A percentile compares a stretch with the other conserved stretches of the same genome.
Conservation (phyloP, 2,329 filamentous ascomycete species). For the Albophoma yamanashiensis region DNA sequence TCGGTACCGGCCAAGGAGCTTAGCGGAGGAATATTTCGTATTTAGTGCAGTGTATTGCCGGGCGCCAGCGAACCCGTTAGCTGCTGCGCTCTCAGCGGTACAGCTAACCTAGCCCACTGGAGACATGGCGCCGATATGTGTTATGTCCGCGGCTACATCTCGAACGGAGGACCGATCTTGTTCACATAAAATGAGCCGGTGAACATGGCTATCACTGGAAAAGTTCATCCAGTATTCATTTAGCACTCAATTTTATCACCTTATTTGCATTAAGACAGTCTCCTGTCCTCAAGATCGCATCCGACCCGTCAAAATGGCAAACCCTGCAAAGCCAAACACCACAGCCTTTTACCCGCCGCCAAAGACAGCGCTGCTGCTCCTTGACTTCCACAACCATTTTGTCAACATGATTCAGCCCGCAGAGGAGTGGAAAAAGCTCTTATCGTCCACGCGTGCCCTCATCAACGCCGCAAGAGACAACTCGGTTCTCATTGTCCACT, state of each 20-base stretch:
- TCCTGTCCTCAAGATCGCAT: not conserved
- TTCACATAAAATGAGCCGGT: not conserved
- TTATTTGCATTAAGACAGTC: not conserved
- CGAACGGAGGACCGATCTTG: not conserved
- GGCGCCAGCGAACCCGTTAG: no score
- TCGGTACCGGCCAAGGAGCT: not conserved
- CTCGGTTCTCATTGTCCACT: constrained; percentile 3
- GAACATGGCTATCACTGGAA: not conserved
- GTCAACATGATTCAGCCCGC: constrained; percentile 4
- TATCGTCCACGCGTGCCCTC: constrained; percentile 1
- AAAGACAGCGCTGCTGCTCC: constrained; percentile 5
- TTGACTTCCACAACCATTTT: constrained; percentile 6
- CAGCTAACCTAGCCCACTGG: not conserved
- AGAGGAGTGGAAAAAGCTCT: not conserved
- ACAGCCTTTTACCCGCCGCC: constrained; percentile 3
- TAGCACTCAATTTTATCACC: no score
- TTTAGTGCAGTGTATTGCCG: no score
- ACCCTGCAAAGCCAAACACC: not conserved
- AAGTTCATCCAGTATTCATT: no score
- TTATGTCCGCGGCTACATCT: not conserved
- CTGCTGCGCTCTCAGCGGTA: no score
- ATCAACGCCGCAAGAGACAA: constrained; percentile 3
- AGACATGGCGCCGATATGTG: not conserved
- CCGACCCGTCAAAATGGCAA: not conserved
- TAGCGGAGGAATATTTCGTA: not conserved